Conservation (phyloP, 2,329 filamentous ascomycete genomes). For the Thermothelomyces thermophilus region DNA sequence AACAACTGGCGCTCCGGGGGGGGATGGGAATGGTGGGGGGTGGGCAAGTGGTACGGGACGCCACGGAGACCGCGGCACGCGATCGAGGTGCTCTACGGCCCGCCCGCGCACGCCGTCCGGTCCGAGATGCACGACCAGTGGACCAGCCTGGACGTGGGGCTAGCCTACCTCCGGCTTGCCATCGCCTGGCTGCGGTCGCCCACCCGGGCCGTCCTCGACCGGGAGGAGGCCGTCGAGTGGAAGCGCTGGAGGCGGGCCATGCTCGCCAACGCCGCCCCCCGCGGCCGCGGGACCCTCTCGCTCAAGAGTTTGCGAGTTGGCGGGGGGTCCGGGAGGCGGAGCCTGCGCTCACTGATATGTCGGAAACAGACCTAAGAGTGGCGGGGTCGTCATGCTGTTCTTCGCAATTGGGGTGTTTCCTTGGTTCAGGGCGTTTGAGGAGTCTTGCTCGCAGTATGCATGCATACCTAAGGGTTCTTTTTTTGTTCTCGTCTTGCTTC, state of each 20-base stretch:
- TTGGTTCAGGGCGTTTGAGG: no score
- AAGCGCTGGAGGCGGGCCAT: conserved; percentile 1
- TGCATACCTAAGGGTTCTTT: no score
- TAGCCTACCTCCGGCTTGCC: neutral
- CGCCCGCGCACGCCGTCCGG: neutral
- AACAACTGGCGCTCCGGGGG: no score
- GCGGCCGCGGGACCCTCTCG: neutral
- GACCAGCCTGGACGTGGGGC: neutral
- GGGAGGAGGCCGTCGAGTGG: conserved; percentile 2
- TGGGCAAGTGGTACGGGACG: neutral
- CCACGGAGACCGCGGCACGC: neutral
- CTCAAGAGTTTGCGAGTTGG: no score
- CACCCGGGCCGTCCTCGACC: neutral
- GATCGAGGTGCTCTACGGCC: neutral
- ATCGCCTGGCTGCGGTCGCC: conserved; percentile 4
- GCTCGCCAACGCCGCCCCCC: conserved; percentile 2
- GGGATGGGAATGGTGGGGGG: no score
- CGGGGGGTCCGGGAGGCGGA: neutral
- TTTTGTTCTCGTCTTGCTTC: no score
- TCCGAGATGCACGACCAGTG: conserved; percentile 3
- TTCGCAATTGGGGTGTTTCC: no score
- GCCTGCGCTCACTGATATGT: no score
- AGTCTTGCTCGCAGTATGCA: no score
- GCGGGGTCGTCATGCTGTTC: no score
- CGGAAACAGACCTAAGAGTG: no score